Evolutionary conservation across 176 grass and related monocot species (phyloP).

Genomic region (Rhipidocladum racemiflorum): DNA sequence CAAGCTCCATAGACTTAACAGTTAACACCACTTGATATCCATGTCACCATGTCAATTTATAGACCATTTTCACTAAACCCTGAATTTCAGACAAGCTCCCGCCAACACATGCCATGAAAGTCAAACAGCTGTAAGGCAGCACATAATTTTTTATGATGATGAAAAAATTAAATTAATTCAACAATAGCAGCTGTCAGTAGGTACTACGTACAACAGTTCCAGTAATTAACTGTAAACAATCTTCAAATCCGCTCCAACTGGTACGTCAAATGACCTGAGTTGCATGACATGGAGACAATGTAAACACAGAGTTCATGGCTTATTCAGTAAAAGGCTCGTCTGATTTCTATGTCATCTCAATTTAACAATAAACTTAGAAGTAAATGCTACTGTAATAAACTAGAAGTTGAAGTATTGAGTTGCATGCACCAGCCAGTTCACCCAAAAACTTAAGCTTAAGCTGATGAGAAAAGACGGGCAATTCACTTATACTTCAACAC

Average conservation of each 20-base stretch:
- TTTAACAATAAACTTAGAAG: background rate
- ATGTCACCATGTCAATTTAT: background rate
- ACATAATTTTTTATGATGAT: background rate
- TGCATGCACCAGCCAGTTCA: too few species aligned
- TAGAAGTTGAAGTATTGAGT: background rate
- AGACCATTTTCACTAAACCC: background rate
- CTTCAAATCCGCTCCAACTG: background rate
- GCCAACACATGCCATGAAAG: background rate
- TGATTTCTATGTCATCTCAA: background rate
- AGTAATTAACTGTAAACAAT: background rate
- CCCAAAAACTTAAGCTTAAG: too few species aligned
- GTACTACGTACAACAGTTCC: background rate
- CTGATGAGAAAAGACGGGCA: too few species aligned
- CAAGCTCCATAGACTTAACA: background rate
- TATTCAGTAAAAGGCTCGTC: background rate
- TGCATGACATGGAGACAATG: background rate
- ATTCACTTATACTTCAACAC: too few species aligned
- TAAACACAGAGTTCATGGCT: background rate
- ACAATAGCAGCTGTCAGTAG: background rate
- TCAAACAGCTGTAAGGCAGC: background rate
- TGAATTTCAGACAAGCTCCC: background rate
- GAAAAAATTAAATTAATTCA: constrained; percentile 2
- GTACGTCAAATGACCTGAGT: background rate
- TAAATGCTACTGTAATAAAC: background rate
- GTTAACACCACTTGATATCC: background rate